A percentile compares a stretch with the other conserved stretches of the same genome.
phyloP scores from a whole-genome alignment of 2,329 filamentous ascomycete genomes.

The Calonectria pseudoreteaudii region DNA sequence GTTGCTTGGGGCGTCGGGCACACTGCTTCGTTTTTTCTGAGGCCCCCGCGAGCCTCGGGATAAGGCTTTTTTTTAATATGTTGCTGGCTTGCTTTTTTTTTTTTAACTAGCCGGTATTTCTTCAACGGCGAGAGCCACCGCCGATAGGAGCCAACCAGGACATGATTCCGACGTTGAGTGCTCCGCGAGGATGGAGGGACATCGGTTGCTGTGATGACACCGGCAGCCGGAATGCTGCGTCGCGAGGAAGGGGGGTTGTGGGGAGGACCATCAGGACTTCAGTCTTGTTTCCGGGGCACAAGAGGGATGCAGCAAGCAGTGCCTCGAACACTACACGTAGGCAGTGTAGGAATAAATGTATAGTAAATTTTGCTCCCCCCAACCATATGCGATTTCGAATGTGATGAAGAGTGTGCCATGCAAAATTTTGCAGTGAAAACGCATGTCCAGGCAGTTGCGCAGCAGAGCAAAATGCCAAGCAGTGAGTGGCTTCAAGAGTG shows the following conservation, averaged over 20 bases:
- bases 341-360: constrained; percentile 38
- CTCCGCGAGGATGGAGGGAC: constrained; percentile 1
- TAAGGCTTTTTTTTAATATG: constrained; percentile 31
- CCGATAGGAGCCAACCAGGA: background rate
- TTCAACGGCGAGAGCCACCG: background rate
- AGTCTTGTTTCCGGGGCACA: constrained; percentile 17
- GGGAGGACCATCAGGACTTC: constrained; percentile 19
- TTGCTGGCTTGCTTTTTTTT: constrained; percentile 29
- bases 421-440: background rate
- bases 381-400: background rate
- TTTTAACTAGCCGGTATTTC: constrained; percentile 22
- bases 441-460: background rate
- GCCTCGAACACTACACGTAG: constrained; percentile 17
- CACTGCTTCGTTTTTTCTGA: constrained; percentile 26
- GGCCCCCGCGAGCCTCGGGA: constrained; percentile 27
- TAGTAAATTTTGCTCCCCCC: constrained; percentile 24
- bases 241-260: constrained; percentile 16
- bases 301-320: constrained; percentile 24
- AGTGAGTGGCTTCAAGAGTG: background rate
- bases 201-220: background rate
- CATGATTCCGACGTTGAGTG: constrained; percentile 13
- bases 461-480: background rate
- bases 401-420: background rate
- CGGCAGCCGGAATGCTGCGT: constrained; percentile 18
- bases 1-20: constrained; percentile 23